Evolutionary conservation across 768 basidiomycete genomes (phyloP).

Genomic region (Naganishia onofrii): DNA sequence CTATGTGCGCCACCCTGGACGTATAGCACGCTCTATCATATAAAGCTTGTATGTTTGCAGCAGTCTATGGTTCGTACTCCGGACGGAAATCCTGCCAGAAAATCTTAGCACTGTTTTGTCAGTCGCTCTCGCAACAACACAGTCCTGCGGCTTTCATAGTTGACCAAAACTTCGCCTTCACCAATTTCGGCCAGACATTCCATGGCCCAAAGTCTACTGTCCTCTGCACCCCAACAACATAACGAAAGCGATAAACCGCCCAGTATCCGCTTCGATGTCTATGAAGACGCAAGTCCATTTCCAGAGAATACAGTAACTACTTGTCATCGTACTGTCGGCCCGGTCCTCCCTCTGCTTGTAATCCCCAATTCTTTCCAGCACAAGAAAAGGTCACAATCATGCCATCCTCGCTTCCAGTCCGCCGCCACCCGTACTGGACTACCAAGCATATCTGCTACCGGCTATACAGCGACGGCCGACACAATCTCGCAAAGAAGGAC

Average conservation of each 20-base stretch:
- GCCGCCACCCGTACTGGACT: neutral
- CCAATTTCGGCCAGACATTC: constrained; percentile 4
- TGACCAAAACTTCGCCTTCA: neutral
- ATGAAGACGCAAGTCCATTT: neutral
- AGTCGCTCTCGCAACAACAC: neutral
- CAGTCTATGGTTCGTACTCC: neutral
- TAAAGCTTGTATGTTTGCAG: neutral
- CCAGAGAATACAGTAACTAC: neutral
- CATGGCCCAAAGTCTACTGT: constrained; percentile 10
- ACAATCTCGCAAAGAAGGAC: neutral
- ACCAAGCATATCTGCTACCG: neutral
- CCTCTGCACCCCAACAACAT: neutral
- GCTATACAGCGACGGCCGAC: neutral
- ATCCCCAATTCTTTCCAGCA: neutral
- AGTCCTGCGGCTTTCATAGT: neutral
- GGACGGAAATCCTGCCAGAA: neutral
- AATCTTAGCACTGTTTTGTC: neutral
- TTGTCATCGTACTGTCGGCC: too few species aligned
- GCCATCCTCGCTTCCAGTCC: neutral
- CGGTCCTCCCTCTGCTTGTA: too few species aligned
- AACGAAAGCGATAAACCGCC: neutral
- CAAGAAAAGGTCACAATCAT: constrained; percentile 6
- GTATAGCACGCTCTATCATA: neutral
- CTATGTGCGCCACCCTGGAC: neutral
- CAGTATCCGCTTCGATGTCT: neutral